These are phyloP conservation scores for Verticillium klebahnii DNA, from an alignment of 2,329 filamentous ascomycete species.

Conservation along the genomic window DNA sequence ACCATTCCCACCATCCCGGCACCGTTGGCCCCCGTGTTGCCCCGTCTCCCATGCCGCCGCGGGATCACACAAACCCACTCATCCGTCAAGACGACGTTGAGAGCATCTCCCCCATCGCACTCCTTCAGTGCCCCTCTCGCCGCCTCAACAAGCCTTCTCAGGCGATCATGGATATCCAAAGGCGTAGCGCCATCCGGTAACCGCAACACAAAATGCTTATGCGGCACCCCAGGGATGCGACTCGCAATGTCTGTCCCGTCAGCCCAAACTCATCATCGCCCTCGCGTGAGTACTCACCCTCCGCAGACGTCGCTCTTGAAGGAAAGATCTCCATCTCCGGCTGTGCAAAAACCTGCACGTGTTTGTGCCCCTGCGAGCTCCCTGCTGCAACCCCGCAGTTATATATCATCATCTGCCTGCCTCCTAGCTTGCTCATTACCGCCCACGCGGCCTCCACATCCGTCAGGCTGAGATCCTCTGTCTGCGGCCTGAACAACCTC, in stretches of 20 bases:
- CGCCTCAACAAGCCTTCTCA: not conserved
- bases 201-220: not conserved
- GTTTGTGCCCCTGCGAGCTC: conserved; percentile 37
- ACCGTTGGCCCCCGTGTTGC: not conserved
- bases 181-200: not conserved
- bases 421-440: conserved; percentile 21
- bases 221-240: not conserved
- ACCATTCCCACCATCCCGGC: not conserved
- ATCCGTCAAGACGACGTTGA: not conserved
- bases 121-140: not conserved
- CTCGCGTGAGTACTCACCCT: not conserved
- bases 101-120: not conserved
- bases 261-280: not conserved
- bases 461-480: conserved; percentile 26
- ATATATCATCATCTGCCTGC: conserved; percentile 32
- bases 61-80: not conserved
- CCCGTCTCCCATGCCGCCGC: not conserved
- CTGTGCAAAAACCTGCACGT: conserved; percentile 34
- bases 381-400: conserved; percentile 40
- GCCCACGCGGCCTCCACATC: conserved; percentile 32
- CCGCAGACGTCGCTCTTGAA: not conserved
- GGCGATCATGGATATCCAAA: not conserved
- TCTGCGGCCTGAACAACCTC: conserved; percentile 28
- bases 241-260: not conserved
- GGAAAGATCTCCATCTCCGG: conserved; percentile 14